Base-by-base conservation (phyloP, 1,284 basidiomycete species). In the Ceratobasidium sp. region DNA sequence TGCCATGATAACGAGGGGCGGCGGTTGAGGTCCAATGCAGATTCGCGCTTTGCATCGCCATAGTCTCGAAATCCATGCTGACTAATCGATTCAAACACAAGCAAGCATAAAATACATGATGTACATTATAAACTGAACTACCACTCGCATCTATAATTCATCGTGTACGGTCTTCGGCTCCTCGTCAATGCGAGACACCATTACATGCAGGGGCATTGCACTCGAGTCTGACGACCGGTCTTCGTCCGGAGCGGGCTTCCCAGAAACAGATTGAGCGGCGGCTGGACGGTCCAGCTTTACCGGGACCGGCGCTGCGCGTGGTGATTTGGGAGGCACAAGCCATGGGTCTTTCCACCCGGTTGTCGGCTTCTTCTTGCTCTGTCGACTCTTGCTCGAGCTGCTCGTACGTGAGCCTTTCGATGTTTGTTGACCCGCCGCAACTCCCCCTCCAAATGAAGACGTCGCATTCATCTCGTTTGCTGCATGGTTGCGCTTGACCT, bases 331-430 rank as follows among this genome's bases (percentile, higher is more conserved):
- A 20, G 58, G 39, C 15, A 58, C 45, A 45, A 74, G 45, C 69
- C 69, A 74, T 35, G 69, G 69, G 39, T 74, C 69, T 31, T 74
- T 58, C 69, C 69, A 74, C 39, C 45, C 60, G 28, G 45, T 8
- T 20, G 68, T 0, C 45, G 23, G 47, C 45, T 63, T 63, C 60
- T 63, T 71, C 51, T 17, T 58, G 42, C 61, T 64, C 39, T 47
- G 35, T 15, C 58, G 69, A 28, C 69, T 60, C 54, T 60, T 60
- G 42, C 23, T 47, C 20, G 65, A 67, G 20, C 65, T 53, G 26
- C 61, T 64, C 3, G 23, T 23, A 2, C 61, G 37, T 31, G 65
- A 67, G 47, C 53, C 65, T 37, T 53, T 53, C 26, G 65, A 67
- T 47, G 65, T 11, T 15, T 49, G 28, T 53, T 67, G 65, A 15